Evolutionary conservation across 129 eudicot species (phyloP), one percentile per base, ranked within the genome.

Genomic region (Solidago caesia): DNA sequence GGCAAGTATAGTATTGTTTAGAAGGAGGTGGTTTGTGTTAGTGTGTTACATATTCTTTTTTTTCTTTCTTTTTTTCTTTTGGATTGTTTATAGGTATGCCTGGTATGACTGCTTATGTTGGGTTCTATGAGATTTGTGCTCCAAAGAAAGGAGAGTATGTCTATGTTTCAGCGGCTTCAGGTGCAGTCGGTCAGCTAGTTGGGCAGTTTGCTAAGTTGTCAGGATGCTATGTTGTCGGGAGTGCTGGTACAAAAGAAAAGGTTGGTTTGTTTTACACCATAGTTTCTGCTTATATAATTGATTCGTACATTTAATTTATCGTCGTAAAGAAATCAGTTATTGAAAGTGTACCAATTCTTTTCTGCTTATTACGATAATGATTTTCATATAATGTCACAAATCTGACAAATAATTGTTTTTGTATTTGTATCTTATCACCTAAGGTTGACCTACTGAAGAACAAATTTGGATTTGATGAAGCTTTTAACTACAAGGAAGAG

Each of bases 201-300:
- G 88, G 88, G 29, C 85, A 84, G 72, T 84, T 85, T 63, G 86
- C 86, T 1, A 85, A 82, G 70, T 42, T 82, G 71, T 44, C 73
- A 3, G 89, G 89, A 55, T 85, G 84, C 52, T 85, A 85, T 66
- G 86, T 85, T 39, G 86, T 85, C 12, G 89, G 89, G 51, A 82
- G 84, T 75, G 81, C 86, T 10, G 82, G 89, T 45, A 78, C 79
- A 25, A 51, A 79, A 12, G 83, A 85, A 75, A 85, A 82, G 85
- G 89, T 85, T 12, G 48, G 73, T 29, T 10, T 12, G 7, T 46
- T 4, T 26, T 44, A 1, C 57, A 55, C 10, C 70, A 59, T 33
- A 12, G 44, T 45, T 43, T 77, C 4, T 8, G 25, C 12, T 53
- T 13, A 48, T 74, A 39, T 62, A 8, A 62, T 33, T 62, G 33